Conservation (phyloP, 768 basidiomycete species). For the Boletus speciosus region DNA sequence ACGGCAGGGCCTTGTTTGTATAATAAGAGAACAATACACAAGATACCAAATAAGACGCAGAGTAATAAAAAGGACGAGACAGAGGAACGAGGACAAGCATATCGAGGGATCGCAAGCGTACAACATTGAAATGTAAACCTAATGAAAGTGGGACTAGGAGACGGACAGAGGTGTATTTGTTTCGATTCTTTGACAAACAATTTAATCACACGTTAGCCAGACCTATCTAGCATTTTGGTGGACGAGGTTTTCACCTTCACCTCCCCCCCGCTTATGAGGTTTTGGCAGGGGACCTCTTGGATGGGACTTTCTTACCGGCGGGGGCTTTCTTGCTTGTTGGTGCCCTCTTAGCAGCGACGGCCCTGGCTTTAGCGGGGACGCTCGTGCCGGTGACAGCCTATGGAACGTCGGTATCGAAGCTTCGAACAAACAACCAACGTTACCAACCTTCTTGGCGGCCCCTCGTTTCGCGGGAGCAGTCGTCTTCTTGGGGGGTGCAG, state of each 20-base stretch:
- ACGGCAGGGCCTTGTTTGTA: slow-evolving; percentile 2
- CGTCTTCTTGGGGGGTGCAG: slow-evolving; percentile 38
- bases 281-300: slow-evolving; percentile 19
- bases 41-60: slow-evolving; percentile 27
- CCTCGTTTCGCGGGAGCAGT: slow-evolving; percentile 45
- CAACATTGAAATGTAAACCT: slow-evolving; percentile 16
- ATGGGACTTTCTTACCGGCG: slow-evolving; percentile 21
- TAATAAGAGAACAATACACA: slow-evolving; percentile 27
- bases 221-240: not conserved
- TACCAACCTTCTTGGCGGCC: slow-evolving; percentile 59
- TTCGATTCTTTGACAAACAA: not conserved
- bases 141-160: slow-evolving; percentile 9
- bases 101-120: slow-evolving; percentile 30
- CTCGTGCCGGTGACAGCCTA: slow-evolving; percentile 53
- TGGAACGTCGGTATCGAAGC: not conserved
- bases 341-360: slow-evolving; percentile 33
- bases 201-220: not conserved
- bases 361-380: slow-evolving; percentile 34
- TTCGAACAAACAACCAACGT: not conserved
- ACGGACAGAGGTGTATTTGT: not conserved
- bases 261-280: slow-evolving; percentile 11
- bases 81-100: slow-evolving; percentile 19
- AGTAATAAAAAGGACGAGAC: slow-evolving; percentile 18
- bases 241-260: slow-evolving; percentile 2
- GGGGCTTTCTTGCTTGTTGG: slow-evolving; percentile 27